A percentile compares a stretch with the other conserved stretches of the same genome.
Conservation (phyloP, 192 early-diverging fungal genomes). For the Martensiomyces pterosporus region DNA sequence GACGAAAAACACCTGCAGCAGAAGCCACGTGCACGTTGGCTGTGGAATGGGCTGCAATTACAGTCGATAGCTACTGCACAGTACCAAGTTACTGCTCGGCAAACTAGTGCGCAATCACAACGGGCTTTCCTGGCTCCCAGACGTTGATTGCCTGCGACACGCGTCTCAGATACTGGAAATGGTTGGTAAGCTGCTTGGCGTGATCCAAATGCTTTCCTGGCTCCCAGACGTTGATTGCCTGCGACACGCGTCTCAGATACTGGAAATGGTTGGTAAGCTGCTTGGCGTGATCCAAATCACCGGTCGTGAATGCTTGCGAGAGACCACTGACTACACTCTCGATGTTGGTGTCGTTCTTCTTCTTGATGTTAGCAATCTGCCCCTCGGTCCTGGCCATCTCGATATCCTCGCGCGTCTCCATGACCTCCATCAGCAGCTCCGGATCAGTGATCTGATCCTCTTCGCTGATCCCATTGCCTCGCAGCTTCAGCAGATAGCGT, state of each 20-base stretch:
- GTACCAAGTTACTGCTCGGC: too few species aligned
- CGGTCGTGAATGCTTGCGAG: conserved; percentile 52
- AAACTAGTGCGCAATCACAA: too few species aligned
- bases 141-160: conserved; percentile 30
- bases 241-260: conserved; percentile 51
- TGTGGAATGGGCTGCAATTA: too few species aligned
- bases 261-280: conserved; percentile 67
- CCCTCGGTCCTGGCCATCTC: conserved; percentile 63
- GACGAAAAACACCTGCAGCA: too few species aligned
- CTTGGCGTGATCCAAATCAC: conserved; percentile 57
- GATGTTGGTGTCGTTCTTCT: conserved; percentile 59
- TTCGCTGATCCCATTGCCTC: conserved; percentile 56
- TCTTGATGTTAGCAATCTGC: conserved; percentile 57
- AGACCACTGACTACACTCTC: conserved; percentile 25
- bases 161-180: conserved; percentile 64
- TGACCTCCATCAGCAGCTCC: conserved; percentile 76
- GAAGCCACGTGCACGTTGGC: too few species aligned
- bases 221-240: conserved; percentile 41
- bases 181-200: conserved; percentile 51
- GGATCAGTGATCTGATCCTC: conserved; percentile 60
- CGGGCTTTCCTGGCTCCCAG: conserved; percentile 35
- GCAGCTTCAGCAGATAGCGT: conserved; percentile 70
- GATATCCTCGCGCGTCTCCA: conserved; percentile 73
- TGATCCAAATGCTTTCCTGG: conserved; percentile 14
- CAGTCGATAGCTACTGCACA: too few species aligned